Evolutionary conservation across 148 eudicot genomes (phyloP).

Genomic region (Persicaria maculosa): DNA sequence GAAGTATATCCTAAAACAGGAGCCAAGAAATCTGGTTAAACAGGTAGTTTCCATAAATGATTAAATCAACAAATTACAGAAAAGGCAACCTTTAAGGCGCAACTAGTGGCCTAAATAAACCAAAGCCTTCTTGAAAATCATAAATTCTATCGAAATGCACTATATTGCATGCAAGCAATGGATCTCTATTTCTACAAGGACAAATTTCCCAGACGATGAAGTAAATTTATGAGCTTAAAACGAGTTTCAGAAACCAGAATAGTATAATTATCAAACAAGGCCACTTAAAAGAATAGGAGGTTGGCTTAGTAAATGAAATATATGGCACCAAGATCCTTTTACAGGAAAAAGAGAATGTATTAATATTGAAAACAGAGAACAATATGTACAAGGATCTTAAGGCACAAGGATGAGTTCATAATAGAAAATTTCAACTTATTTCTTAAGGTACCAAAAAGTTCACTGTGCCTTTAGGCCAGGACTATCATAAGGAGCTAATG

Average conservation of each 20-base stretch:
- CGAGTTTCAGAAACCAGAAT: background rate
- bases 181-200: background rate
- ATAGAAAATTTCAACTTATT: background rate
- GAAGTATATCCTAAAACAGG: slow-evolving; percentile 75
- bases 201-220: background rate
- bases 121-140: background rate
- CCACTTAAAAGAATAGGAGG: background rate
- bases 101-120: background rate
- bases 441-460: background rate
- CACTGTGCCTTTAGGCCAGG: background rate
- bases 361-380: background rate
- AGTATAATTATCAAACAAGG: background rate
- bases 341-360: background rate
- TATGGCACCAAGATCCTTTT: background rate
- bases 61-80: background rate
- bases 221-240: background rate
- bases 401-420: background rate
- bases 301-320: background rate
- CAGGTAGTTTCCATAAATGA: background rate
- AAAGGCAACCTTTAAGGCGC: background rate
- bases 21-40: background rate
- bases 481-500: background rate
- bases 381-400: background rate
- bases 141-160: background rate
- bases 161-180: background rate